phyloP scores from a whole-genome alignment of 805 yeast genomes.

The Candida chilensis region DNA sequence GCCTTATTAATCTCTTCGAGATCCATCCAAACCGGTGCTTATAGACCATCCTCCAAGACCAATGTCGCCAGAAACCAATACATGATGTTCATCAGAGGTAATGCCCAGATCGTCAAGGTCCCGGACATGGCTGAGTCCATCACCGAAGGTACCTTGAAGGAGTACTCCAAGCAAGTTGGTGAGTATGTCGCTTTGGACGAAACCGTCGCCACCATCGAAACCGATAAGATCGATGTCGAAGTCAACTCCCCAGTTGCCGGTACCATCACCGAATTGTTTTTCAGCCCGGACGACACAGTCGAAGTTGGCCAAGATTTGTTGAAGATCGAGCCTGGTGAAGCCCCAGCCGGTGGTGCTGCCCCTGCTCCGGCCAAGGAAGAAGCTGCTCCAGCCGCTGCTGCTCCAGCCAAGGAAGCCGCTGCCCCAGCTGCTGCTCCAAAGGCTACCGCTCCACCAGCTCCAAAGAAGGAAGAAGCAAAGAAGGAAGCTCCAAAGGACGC shows the following conservation, averaged over 20 bases:
- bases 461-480: slow-evolving; percentile 14
- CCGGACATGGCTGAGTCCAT: slow-evolving; percentile 99
- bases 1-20: slow-evolving; percentile 9
- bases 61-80: slow-evolving; percentile 1
- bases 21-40: slow-evolving; percentile 6
- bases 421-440: slow-evolving; percentile 15
- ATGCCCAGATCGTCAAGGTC: slow-evolving; percentile 60
- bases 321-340: slow-evolving; percentile 73
- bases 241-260: slow-evolving; percentile 93
- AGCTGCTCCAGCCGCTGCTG: slow-evolving; percentile 10
- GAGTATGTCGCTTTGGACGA: slow-evolving; percentile 84
- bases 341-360: slow-evolving; percentile 51
- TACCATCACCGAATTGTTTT: slow-evolving; percentile 77
- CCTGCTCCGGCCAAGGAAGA: slow-evolving; percentile 17
- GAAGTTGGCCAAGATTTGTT: slow-evolving; percentile 91
- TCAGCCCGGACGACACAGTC: slow-evolving; percentile 83
- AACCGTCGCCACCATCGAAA: slow-evolving; percentile 92
- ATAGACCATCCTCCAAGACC: not conserved
- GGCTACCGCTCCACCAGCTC: slow-evolving; percentile 10
- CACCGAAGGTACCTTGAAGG: slow-evolving; percentile 87
- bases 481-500: slow-evolving; percentile 14
- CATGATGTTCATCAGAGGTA: slow-evolving; percentile 15
- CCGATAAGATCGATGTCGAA: slow-evolving; percentile 96
- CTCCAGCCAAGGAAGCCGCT: slow-evolving; percentile 14
- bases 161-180: slow-evolving; percentile 67